A percentile compares a stretch with the other conserved stretches of the same genome.
Evolutionary conservation across 306 rosid genomes (phyloP).

Genomic region (Potentilla sterilis): DNA sequence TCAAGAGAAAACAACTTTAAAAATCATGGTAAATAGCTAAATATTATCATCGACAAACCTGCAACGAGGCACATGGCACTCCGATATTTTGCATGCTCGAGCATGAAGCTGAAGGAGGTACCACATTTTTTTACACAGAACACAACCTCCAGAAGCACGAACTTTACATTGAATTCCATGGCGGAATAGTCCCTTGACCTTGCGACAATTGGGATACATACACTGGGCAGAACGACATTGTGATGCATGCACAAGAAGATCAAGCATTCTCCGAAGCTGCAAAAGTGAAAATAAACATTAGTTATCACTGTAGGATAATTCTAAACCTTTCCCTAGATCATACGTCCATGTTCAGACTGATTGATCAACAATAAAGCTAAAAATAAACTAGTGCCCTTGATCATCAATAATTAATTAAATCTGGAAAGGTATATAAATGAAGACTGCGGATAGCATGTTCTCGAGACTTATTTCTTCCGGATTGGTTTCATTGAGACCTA

Average conservation of each 20-base stretch:
- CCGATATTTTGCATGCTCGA: constrained; percentile 95
- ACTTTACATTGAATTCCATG: constrained; percentile 91
- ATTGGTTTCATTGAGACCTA: neutral
- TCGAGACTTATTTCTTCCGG: neutral
- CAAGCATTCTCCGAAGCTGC: constrained; percentile 96
- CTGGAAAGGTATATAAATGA: neutral
- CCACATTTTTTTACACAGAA: constrained; percentile 98
- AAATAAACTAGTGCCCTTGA: neutral
- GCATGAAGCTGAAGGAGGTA: constrained; percentile 97
- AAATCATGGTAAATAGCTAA: neutral
- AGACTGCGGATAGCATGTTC: neutral
- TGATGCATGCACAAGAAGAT: constrained; percentile 95
- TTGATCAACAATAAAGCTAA: neutral
- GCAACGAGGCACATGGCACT: constrained; percentile 98
- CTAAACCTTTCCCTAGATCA: neutral
- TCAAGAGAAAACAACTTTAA: neutral
- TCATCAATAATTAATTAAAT: neutral
- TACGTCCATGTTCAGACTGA: neutral
- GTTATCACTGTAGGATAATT: neutral
- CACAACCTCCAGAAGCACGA: constrained; percentile 94
- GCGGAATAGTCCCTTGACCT: constrained; percentile 96
- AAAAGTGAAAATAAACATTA: constrained; percentile 27
- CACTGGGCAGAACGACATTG: constrained; percentile 89
- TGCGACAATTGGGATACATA: constrained; percentile 93
- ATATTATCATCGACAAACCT: constrained; percentile 46